Evolutionary conservation across 2,329 filamentous ascomycete genomes (phyloP).

Genomic region (Lasiodiplodia citricola): DNA sequence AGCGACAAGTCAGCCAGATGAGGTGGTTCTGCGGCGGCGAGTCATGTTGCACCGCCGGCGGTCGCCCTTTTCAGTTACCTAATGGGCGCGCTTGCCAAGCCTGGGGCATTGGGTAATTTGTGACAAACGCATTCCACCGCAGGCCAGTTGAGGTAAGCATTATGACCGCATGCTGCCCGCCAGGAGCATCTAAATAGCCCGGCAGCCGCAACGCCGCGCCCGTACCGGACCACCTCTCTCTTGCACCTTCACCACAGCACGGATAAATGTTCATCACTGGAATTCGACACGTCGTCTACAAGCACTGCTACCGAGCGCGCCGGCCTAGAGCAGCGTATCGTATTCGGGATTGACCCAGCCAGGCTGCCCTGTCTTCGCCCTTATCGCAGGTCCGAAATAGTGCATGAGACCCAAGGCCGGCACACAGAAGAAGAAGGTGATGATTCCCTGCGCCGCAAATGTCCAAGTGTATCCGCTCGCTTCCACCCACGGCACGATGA

Average conservation of each 20-base stretch:
- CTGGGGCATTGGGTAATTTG: conserved; percentile 17
- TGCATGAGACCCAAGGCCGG: conserved; percentile 34
- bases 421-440: conserved; percentile 35
- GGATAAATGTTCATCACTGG: not conserved
- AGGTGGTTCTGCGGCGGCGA: not conserved
- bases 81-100: conserved; percentile 16
- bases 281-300: not conserved
- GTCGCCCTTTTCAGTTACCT: conserved; percentile 14
- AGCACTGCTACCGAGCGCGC: no score
- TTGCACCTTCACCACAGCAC: not conserved
- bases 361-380: conserved; percentile 27
- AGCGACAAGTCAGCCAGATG: not conserved
- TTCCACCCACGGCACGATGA: conserved; percentile 37
- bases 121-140: conserved; percentile 22
- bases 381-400: conserved; percentile 32
- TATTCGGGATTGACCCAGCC: conserved; percentile 32
- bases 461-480: conserved; percentile 36
- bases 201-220: not conserved
- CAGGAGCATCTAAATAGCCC: conserved; percentile 7
- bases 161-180: conserved; percentile 13
- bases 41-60: conserved; percentile 9
- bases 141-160: conserved; percentile 18
- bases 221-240: not conserved
- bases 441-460: conserved; percentile 38
- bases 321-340: conserved; percentile 9